Conservation (phyloP, 805 yeast genomes). For the Teunomyces kruisii region DNA sequence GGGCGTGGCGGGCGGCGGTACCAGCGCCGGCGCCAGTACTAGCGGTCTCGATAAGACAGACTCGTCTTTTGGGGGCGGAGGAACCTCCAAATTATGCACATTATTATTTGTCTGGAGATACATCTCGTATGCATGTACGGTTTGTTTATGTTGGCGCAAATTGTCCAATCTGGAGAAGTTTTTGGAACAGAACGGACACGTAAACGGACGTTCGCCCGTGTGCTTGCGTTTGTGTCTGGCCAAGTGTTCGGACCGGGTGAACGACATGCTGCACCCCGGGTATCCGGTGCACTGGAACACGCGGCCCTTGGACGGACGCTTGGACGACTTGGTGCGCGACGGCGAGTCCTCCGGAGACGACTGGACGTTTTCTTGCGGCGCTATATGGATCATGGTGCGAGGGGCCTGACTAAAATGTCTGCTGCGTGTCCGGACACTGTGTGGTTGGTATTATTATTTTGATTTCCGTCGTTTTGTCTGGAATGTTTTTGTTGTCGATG, state of each 20-base stretch:
- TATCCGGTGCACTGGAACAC: conserved; percentile 84
- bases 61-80: conserved; percentile 1
- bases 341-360: conserved; percentile 3
- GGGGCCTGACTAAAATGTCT: background rate
- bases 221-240: conserved; percentile 92
- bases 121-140: conserved; percentile 51
- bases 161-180: conserved; percentile 84
- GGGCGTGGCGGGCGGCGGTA: conserved; percentile 1
- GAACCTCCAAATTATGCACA: background rate
- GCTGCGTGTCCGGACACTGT: background rate
- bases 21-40: conserved; percentile 3
- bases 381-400: background rate
- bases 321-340: conserved; percentile 19
- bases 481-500: too few relatives aligned
- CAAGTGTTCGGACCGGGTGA: conserved; percentile 87
- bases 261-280: conserved; percentile 84
- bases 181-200: conserved; percentile 78
- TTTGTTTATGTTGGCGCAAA: conserved; percentile 86
- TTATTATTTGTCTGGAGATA: conserved; percentile 9
- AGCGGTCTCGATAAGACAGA: background rate
- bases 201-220: conserved; percentile 92
- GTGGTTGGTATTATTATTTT: too few relatives aligned
- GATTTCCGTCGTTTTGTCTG: too few relatives aligned
- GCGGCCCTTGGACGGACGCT: conserved; percentile 51
- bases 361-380: background rate